Percentiles rank a stretch among this genome's conserved stretches.
Conservation (phyloP, 2,329 filamentous ascomycete species). For the Sclerotinia borealis region DNA sequence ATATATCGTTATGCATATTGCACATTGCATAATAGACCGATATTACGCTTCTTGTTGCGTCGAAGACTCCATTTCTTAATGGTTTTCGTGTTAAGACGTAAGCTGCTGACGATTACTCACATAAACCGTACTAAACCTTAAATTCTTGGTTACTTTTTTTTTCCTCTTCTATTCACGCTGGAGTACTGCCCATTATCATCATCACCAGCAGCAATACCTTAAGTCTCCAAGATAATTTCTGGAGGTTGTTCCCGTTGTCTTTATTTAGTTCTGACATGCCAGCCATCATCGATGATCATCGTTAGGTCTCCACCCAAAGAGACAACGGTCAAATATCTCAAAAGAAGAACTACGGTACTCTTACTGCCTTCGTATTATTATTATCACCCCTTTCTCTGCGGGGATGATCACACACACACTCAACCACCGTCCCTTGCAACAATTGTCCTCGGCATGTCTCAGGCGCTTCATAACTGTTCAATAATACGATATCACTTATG, state of each 20-base stretch:
- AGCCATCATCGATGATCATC: background rate
- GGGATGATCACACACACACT: background rate
- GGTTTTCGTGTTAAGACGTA: background rate
- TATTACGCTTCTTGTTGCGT: background rate
- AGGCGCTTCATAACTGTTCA: background rate
- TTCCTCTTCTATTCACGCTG: background rate
- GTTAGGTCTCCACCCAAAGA: background rate
- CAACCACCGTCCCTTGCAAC: background rate
- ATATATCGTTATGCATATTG: background rate
- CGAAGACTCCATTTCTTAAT: background rate
- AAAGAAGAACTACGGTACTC: background rate
- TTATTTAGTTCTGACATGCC: background rate
- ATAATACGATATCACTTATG: background rate
- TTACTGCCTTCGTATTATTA: background rate
- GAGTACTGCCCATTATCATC: background rate
- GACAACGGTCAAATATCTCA: background rate
- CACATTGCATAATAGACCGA: background rate
- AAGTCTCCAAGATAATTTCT: background rate
- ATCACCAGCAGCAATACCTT: background rate
- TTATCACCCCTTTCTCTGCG: background rate
- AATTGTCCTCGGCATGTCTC: conserved; percentile 5
- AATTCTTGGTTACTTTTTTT: background rate
- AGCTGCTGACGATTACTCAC: conserved; percentile 1
- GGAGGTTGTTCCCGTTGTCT: too few species aligned
- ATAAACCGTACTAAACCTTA: background rate